Evolutionary conservation across 2,329 filamentous ascomycete species (phyloP).

Genomic region (Diaporthe sp.): DNA sequence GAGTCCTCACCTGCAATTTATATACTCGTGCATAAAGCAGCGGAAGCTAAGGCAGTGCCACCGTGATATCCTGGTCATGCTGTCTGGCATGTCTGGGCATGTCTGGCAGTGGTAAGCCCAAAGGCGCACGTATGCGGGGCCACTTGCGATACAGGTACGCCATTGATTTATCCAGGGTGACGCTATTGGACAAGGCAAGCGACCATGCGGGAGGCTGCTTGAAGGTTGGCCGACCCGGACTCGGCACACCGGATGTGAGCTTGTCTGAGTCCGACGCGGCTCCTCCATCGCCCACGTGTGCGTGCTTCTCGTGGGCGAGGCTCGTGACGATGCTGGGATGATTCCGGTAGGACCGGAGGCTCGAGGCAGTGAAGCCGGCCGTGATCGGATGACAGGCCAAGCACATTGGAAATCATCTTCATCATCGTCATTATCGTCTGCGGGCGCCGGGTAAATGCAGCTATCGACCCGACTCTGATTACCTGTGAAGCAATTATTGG

Average conservation of each 20-base stretch:
- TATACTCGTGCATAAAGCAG: slow-evolving; percentile 13
- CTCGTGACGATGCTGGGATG: background rate
- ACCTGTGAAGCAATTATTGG: background rate
- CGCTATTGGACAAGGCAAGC: slow-evolving; percentile 6
- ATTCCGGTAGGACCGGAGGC: background rate
- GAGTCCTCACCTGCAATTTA: background rate
- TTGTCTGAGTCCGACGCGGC: background rate
- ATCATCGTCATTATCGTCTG: slow-evolving; percentile 3
- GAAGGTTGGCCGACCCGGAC: background rate
- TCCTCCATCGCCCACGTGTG: background rate
- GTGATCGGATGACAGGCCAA: background rate
- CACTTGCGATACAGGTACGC: background rate
- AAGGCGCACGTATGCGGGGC: background rate
- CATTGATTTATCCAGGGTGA: slow-evolving; percentile 37
- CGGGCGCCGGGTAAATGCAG: slow-evolving; percentile 29
- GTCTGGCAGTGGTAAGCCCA: slow-evolving; percentile 33
- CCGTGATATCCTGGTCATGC: slow-evolving; percentile 17
- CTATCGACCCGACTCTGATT: background rate
- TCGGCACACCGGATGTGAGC: background rate
- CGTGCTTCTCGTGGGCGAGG: background rate
- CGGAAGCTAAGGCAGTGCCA: slow-evolving; percentile 21
- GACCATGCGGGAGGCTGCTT: slow-evolving; percentile 9
- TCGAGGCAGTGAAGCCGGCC: background rate
- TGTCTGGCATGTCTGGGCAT: slow-evolving; percentile 34
- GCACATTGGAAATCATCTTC: background rate